A percentile compares a stretch with the other conserved stretches of the same genome.
These are phyloP conservation scores for Pichia manshurica DNA, from an alignment of 805 yeast species.

Conservation along the genomic window DNA sequence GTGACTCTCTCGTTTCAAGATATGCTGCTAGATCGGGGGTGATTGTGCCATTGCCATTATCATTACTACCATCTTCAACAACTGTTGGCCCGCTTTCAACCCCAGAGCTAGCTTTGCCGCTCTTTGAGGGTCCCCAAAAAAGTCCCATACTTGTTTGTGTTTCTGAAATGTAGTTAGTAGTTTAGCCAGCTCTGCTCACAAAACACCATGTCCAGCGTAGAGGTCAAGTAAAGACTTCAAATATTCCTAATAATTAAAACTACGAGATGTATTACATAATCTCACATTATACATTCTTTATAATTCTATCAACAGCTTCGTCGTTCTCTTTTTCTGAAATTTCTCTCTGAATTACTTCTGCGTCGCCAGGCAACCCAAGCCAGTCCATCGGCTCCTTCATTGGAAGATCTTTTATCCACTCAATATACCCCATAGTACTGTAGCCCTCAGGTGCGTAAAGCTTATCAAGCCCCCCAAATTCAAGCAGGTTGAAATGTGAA, in stretches of 20 bases:
- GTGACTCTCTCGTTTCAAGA: slow-evolving; percentile 23
- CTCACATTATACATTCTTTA: neutral
- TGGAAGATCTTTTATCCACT: slow-evolving; percentile 54
- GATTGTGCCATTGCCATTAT: slow-evolving; percentile 8
- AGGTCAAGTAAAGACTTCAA: too few relatives aligned
- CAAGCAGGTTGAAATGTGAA: slow-evolving; percentile 1
- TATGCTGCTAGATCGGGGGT: slow-evolving; percentile 25
- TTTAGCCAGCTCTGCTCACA: too few relatives aligned
- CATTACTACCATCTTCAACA: neutral
- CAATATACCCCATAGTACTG: slow-evolving; percentile 16
- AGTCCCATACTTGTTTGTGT: slow-evolving; percentile 15
- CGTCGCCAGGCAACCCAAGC: slow-evolving; percentile 23
- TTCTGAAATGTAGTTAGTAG: too few relatives aligned
- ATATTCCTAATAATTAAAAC: neutral
- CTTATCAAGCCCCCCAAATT: neutral
- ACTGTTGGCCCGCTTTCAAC: too few relatives aligned
- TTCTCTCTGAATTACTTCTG: slow-evolving; percentile 9
- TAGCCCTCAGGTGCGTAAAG: slow-evolving; percentile 47
- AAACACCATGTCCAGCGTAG: too few relatives aligned
- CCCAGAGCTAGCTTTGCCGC: too few relatives aligned
- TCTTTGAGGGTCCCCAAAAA: slow-evolving; percentile 5
- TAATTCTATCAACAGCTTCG: neutral
- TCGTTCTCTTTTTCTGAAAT: neutral
- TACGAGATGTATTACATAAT: neutral
- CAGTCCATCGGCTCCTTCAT: slow-evolving; percentile 36